Conservation (phyloP, 2,329 filamentous ascomycete genomes). For the Ophiosphaerella herpotricha region DNA sequence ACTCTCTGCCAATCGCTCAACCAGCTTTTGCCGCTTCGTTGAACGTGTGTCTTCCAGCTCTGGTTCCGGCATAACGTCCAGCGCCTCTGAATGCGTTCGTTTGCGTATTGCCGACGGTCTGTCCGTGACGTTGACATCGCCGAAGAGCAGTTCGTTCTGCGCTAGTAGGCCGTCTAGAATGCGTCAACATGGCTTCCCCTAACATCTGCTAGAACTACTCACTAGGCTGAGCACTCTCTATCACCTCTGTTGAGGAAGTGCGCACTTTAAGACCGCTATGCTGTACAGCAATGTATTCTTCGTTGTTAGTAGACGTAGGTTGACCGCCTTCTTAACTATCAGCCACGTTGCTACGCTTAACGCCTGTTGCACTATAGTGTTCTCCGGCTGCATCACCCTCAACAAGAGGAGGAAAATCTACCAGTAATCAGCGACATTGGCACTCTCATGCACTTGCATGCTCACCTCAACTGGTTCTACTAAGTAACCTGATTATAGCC, state of each 20-base stretch:
- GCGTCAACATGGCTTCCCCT: no score
- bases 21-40: background rate
- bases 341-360: slow-evolving; percentile 6
- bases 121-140: no score
- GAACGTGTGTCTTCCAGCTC: background rate
- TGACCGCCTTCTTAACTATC: background rate
- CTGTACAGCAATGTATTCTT: background rate
- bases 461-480: slow-evolving; percentile 11
- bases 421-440: background rate
- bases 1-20: background rate
- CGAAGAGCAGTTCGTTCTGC: no score
- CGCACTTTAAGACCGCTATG: background rate
- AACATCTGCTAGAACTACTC: background rate
- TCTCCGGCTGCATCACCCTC: slow-evolving; percentile 9
- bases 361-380: slow-evolving; percentile 5
- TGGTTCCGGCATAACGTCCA: no score
- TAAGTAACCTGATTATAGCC: slow-evolving; percentile 5
- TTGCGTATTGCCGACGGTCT: no score
- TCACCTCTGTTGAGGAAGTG: background rate
- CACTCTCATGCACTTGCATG: slow-evolving; percentile 7
- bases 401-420: slow-evolving; percentile 7
- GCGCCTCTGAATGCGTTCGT: no score
- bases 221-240: background rate
- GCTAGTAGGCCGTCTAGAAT: no score
- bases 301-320: background rate